Evolutionary conservation across 495 filamentous ascomycete species (phyloP), one percentile per base, ranked within the genome.

Genomic region (Penicillium egyptiacum): DNA sequence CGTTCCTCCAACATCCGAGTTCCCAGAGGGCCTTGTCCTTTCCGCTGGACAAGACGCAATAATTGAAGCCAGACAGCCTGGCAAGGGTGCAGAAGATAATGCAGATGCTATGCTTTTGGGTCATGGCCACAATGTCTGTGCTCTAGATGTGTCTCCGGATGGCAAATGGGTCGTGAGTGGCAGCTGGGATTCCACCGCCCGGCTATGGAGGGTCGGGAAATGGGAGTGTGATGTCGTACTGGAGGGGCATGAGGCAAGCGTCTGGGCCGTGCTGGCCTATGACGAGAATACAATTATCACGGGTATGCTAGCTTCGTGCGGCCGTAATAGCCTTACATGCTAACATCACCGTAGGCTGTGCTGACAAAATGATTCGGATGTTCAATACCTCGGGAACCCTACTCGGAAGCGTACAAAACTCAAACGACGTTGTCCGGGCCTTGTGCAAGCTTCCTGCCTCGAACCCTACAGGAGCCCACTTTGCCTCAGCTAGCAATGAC

Each of bases 111-210:
- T 98, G 59, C 79, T 99, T 6, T 72, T 96, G 44, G 95, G 95
- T 17, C 95, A 99, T 67, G 75, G 79, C 14, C 80, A 86, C 57
- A 98, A 97, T 59, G 83, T 99, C 30, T 97, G 92, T 67, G 77
- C 92, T 1, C 71, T 99, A 28, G 91, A 96, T 67, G 85, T 88
- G 5, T 85, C 83, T 42, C 79, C 85, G 6, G 84, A 88, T 50
- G 84, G 83, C 3, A 81, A 72, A 17, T 87, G 83, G 66, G 80
- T 98, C 49, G 85, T 96, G 41, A 97, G 92, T 64, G 94, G 91
- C n/a, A 87, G 91, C 69, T 99, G 95, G 95, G 95, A 99, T 69
- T 82, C 83, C 39, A 87, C 91, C 37, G 90, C 88, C 12, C 84
- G 89, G 30, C 66, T 96, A 54, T 97, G 90, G 90, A 77, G 65